These are phyloP conservation scores for Amanita rimosa DNA, from an alignment of 768 basidiomycete species.

Conservation along the genomic window DNA sequence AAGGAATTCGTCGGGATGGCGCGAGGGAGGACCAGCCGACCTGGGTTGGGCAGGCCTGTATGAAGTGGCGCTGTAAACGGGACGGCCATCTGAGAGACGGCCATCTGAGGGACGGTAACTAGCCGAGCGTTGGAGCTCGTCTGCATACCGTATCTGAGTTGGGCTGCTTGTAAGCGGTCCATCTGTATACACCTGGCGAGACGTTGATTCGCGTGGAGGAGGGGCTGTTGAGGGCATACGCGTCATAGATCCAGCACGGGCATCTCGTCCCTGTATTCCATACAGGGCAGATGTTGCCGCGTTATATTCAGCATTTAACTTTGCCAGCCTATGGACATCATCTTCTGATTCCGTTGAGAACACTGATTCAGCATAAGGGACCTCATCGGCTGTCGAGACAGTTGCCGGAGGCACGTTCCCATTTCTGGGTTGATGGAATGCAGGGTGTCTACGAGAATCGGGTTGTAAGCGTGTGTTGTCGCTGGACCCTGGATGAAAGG, in stretches of 20 bases:
- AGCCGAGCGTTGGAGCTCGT: not conserved
- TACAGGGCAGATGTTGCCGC: slow-evolving; percentile 26
- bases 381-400: not conserved
- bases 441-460: slow-evolving; percentile 1
- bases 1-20: slow-evolving; percentile 2
- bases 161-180: slow-evolving; percentile 1
- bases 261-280: slow-evolving; percentile 8
- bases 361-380: slow-evolving; percentile 2
- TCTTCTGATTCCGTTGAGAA: slow-evolving; percentile 24
- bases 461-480: not conserved
- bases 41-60: not conserved
- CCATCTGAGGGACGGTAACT: not conserved
- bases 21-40: not conserved
- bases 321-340: slow-evolving; percentile 26
- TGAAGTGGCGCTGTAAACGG: not conserved
- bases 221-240: not conserved
- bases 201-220: not conserved
- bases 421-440: not conserved
- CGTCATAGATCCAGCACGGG: not conserved
- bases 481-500: not conserved
- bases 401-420: not conserved
- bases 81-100: not conserved
- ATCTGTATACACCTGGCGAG: not conserved
- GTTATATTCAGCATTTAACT: slow-evolving; percentile 31
- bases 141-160: not conserved